Conservation (phyloP, 257 asterid species). For the Galeopsis tetrahit region DNA sequence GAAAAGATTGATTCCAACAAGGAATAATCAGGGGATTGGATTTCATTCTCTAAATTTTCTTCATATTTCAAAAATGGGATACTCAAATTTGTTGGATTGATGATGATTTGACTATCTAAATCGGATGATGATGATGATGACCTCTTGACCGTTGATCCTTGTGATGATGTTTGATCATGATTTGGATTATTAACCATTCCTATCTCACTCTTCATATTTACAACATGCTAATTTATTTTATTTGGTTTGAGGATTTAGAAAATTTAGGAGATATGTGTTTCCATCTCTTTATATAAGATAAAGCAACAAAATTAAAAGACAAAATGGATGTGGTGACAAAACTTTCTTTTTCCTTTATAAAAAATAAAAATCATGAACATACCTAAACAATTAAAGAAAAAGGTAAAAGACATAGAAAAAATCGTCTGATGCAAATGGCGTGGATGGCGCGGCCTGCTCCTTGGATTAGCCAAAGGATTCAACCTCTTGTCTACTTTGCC, state of each 20-base stretch:
- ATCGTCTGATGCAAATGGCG: conserved; percentile 39
- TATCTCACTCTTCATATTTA: conserved; percentile 33
- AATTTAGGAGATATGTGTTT: conserved; percentile 33
- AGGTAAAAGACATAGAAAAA: conserved; percentile 32
- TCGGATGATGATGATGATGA: conserved; percentile 23
- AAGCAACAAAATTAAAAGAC: not conserved
- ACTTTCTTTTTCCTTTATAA: not conserved
- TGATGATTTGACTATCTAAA: conserved; percentile 19
- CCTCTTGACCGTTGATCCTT: conserved; percentile 37
- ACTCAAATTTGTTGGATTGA: conserved; percentile 33
- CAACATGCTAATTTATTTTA: not conserved
- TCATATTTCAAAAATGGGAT: conserved; percentile 51
- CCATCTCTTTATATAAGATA: conserved; percentile 40
- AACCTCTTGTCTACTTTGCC: conserved; percentile 33
- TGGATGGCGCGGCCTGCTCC: conserved; percentile 61
- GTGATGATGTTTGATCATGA: conserved; percentile 33
- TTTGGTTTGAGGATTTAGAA: conserved; percentile 22
- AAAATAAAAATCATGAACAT: not conserved
- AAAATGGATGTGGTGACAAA: conserved; percentile 34
- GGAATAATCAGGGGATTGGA: conserved; percentile 68
- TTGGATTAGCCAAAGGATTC: conserved; percentile 59
- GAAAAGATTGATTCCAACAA: conserved; percentile 70
- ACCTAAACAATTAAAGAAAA: not conserved
- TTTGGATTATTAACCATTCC: conserved; percentile 34
- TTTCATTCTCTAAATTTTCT: conserved; percentile 40